Conservation (phyloP, 768 basidiomycete species). For the Termitomyces sp. region DNA sequence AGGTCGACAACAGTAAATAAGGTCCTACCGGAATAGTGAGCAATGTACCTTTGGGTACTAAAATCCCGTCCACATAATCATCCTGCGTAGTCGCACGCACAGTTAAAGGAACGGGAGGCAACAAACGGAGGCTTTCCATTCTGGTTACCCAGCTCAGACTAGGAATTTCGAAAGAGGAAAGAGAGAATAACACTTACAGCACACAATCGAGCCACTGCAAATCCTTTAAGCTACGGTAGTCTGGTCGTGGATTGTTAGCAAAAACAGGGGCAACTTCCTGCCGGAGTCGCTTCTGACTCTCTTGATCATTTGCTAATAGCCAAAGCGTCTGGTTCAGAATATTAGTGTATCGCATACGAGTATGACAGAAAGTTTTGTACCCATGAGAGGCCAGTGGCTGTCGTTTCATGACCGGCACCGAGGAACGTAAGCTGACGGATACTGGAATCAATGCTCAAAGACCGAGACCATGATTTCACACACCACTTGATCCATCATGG, state of each 20-base stretch:
- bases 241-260: constrained; percentile 28
- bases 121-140: constrained; percentile 39
- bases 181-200: constrained; percentile 22
- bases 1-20: not conserved
- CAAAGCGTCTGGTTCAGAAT: constrained; percentile 38
- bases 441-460: not conserved
- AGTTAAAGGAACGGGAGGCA: constrained; percentile 42
- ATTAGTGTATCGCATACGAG: not conserved
- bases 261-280: constrained; percentile 46
- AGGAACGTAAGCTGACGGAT: constrained; percentile 40
- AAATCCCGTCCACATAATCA: constrained; percentile 39
- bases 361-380: constrained; percentile 18
- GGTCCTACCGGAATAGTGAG: constrained; percentile 35
- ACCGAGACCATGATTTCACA: constrained; percentile 8
- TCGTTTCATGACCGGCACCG: constrained; percentile 44
- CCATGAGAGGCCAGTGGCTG: constrained; percentile 49
- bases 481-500: constrained; percentile 53
- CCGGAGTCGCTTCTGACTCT: constrained; percentile 47
- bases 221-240: constrained; percentile 37
- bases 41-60: constrained; percentile 43
- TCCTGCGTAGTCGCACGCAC: constrained; percentile 32
- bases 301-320: constrained; percentile 48
- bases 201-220: constrained; percentile 38
- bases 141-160: constrained; percentile 14
- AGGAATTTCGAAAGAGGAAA: not conserved